phyloP scores from a whole-genome alignment of 306 rosid species.

The Arachis hypogaea region DNA sequence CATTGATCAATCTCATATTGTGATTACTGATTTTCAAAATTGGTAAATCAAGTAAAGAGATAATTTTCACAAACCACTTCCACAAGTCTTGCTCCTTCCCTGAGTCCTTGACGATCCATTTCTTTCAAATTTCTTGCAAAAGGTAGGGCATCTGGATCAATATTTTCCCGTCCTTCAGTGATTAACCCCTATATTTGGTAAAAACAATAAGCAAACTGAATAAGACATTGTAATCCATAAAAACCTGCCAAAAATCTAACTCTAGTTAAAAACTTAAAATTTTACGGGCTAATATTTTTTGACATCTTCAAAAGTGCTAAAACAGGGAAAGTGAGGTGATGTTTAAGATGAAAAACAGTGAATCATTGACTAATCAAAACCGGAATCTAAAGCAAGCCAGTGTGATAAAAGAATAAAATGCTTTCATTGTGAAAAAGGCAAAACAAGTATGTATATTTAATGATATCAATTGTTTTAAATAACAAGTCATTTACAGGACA shows the following conservation, averaged over 20 bases:
- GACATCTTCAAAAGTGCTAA: neutral
- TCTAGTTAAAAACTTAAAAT: no score
- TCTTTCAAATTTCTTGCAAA: constrained; percentile 89
- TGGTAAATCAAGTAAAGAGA: constrained; percentile 1
- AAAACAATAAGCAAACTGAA: constrained; percentile 26
- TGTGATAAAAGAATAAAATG: neutral
- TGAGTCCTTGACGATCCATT: constrained; percentile 82
- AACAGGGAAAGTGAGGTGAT: no score
- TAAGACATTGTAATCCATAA: constrained; percentile 28
- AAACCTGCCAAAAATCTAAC: neutral
- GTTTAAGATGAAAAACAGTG: neutral
- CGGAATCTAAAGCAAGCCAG: constrained; percentile 13
- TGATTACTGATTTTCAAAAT: constrained; percentile 14
- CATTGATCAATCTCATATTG: constrained; percentile 2
- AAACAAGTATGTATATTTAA: neutral
- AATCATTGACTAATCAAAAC: neutral
- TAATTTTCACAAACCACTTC: constrained; percentile 83
- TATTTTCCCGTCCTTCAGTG: constrained; percentile 77
- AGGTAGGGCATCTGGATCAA: constrained; percentile 89
- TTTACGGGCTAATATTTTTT: neutral
- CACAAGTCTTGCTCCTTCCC: constrained; percentile 90
- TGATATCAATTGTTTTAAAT: no score
- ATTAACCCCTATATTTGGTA: constrained; percentile 77
- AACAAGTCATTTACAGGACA: no score
- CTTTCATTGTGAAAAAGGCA: constrained; percentile 1